Percentiles rank a stretch among this genome's conserved stretches.
Conservation (phyloP, 2,329 filamentous ascomycete genomes). For the Colletotrichum aenigma region DNA sequence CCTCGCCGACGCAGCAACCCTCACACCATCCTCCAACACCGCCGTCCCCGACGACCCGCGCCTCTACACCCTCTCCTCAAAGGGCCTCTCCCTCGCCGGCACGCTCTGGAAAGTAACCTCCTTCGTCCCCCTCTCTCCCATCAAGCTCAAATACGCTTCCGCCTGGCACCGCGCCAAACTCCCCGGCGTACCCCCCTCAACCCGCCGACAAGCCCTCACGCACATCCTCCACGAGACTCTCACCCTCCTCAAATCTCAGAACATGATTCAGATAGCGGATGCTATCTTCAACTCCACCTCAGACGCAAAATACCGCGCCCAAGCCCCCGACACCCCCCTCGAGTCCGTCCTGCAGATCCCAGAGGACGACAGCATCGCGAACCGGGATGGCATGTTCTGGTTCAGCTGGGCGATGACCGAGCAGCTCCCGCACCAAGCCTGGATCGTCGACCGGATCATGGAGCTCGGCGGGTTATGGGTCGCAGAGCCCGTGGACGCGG, state of each 20-base stretch:
- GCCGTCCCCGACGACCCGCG: background rate
- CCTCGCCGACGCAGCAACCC: background rate
- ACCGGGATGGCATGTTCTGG: background rate
- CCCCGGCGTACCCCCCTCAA: fast-evolving
- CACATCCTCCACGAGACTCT: background rate
- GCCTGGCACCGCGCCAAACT: background rate
- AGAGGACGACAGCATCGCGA: fast-evolving
- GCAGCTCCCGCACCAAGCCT: background rate
- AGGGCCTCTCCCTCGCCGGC: background rate
- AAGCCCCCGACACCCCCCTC: background rate
- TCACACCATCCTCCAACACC: background rate
- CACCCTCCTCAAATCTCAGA: fast-evolving
- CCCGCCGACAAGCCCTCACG: background rate
- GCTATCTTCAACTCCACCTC: background rate
- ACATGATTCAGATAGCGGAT: fast-evolving
- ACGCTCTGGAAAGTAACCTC: background rate
- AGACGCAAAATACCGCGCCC: background rate
- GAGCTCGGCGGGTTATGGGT: background rate
- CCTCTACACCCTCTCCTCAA: background rate
- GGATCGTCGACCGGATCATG: background rate
- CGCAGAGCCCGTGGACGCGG: background rate
- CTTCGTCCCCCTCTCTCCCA: background rate
- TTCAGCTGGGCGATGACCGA: background rate
- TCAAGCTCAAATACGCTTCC: background rate
- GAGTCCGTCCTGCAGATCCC: background rate